Percentiles rank a stretch among this genome's conserved stretches.
Evolutionary conservation across 305 asterid genomes (phyloP).

Genomic region (Fraxinus greggii): DNA sequence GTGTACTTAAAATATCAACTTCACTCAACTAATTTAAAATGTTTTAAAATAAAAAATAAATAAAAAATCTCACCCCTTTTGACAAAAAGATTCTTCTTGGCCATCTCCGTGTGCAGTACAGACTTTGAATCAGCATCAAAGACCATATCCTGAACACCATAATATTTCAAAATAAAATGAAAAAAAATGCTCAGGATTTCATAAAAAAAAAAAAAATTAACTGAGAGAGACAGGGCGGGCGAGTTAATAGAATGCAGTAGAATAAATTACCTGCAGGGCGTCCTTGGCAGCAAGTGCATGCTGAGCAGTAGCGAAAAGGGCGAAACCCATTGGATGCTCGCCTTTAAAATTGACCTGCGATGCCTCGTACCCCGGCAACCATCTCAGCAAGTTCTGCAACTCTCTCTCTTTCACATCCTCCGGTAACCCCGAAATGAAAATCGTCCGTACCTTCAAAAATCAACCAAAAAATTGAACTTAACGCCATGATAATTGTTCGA

Average conservation of each 20-base stretch:
- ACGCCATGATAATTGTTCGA: not conserved
- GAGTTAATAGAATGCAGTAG: not conserved
- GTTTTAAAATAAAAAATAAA: not conserved
- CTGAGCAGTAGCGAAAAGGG: slow-evolving; percentile 70
- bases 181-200: not conserved
- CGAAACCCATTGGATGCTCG: slow-evolving; percentile 92
- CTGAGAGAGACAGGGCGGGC: not conserved
- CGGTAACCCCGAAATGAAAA: slow-evolving; percentile 95
- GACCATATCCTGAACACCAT: slow-evolving; percentile 67
- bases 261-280: slow-evolving; percentile 61
- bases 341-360: slow-evolving; percentile 97
- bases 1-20: not conserved
- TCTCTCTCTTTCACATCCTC: slow-evolving; percentile 99
- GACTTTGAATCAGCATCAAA: slow-evolving; percentile 85
- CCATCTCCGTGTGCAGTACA: slow-evolving; percentile 96
- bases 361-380: slow-evolving; percentile 99
- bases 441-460: slow-evolving; percentile 67
- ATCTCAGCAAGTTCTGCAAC: slow-evolving; percentile 85
- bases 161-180: not conserved
- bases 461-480: not conserved
- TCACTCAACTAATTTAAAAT: not conserved
- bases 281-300: slow-evolving; percentile 90
- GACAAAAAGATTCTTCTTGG: slow-evolving; percentile 95
- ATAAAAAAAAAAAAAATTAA: not conserved
- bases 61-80: slow-evolving; percentile 70